Conservation (phyloP, 78 protist genomes). For the Dictyostelium purpureum region DNA sequence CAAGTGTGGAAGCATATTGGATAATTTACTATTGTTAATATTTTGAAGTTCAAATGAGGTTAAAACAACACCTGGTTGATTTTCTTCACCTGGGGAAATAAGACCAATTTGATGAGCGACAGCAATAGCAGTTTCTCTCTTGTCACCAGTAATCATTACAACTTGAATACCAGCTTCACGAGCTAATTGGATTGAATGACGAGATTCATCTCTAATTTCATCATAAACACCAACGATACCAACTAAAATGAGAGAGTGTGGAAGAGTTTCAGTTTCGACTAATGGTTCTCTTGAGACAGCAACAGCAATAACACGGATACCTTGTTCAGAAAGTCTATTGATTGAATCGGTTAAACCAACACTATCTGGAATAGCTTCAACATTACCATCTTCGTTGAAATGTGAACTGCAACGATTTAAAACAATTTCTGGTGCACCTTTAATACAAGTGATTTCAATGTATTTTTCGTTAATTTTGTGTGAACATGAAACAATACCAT, state of each 20-base stretch:
- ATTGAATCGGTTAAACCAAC: conserved; percentile 31
- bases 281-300: conserved; percentile 80
- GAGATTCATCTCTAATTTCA: conserved; percentile 87
- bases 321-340: conserved; percentile 69
- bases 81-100: conserved; percentile 60
- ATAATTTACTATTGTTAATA: conserved; percentile 70
- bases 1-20: conserved; percentile 78
- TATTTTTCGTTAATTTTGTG: neutral
- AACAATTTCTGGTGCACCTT: conserved; percentile 82
- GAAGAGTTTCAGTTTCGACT: conserved; percentile 62
- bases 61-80: conserved; percentile 86
- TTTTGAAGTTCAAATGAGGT: conserved; percentile 59
- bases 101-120: conserved; percentile 90
- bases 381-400: conserved; percentile 68
- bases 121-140: conserved; percentile 90
- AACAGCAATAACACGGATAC: conserved; percentile 82
- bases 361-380: conserved; percentile 74
- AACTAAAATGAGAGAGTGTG: conserved; percentile 62
- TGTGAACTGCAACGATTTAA: conserved; percentile 64
- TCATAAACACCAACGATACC: conserved; percentile 89
- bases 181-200: conserved; percentile 80
- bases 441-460: conserved; percentile 59
- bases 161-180: conserved; percentile 90
- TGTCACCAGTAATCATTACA: conserved; percentile 94
- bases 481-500: conserved; percentile 65